Base-by-base conservation (phyloP, 768 basidiomycete genomes). In the Leccinum variicolor region DNA sequence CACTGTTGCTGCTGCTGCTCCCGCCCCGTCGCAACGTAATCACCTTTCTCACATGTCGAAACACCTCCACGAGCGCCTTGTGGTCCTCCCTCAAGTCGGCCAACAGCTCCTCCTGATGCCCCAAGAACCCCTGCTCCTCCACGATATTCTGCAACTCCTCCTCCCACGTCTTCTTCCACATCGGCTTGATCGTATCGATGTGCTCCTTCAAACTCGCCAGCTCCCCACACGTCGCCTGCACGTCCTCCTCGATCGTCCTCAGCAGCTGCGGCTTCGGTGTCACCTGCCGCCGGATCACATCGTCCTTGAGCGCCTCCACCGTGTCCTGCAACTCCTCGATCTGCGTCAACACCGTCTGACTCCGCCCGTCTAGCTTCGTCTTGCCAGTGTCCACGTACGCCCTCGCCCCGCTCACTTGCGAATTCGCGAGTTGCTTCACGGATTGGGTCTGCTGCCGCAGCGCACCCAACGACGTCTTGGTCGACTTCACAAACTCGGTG, bases 101-200 rank as follows among this genome's bases (percentile, higher is more conserved):
- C 57, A 96, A 77, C 71, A 99, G 84, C 71, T 94, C 93, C 69
- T 95, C 92, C 72, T 98, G 95, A 67, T 97, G 91, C 8, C 84
- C 85, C 58, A 98, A 76, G 77, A 97, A 90, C 64, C 94, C 91
- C 70, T 99, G 95, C 72, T 99, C 96, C 71, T 97, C 94, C 57
- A 98, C 90, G 55, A 99, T 94, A 62, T 93, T 92, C 78, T 93
- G 90, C 69, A 99, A 71, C 75, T 99, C 96, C 68, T 92, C 87
- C 67, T 92, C 90, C 96, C 96, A 99, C 19, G 94, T 98, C 81
- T 95, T 94, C 79, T 95, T 92, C 96, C 96, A 99, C 83, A 92
- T 92, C 45, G 96, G 94, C 67, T 90, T 93, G 66, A 95, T 83
- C 11, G 91, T 89, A 64, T 86, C 83, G 63, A 98, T 90, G 71